These are phyloP conservation scores for Populus alba DNA, from an alignment of 345 rosid genomes.

Conservation along the genomic window DNA sequence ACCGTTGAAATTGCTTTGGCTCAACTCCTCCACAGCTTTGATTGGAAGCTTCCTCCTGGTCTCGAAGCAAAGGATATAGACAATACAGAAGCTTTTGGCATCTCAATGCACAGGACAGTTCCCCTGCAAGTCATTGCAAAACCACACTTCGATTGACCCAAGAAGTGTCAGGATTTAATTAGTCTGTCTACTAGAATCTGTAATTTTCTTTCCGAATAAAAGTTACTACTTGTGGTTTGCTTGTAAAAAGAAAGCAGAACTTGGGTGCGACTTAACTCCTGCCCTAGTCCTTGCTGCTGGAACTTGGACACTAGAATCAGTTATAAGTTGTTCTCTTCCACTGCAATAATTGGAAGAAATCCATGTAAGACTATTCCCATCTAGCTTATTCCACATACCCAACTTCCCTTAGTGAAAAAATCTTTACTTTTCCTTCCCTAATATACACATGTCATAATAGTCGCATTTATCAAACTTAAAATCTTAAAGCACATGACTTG, in stretches of 20 bases:
- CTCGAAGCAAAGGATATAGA: conserved; percentile 17
- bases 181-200: not conserved
- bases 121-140: conserved; percentile 22
- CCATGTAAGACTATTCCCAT: too few species aligned
- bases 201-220: not conserved
- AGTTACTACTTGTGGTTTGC: not conserved
- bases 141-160: conserved; percentile 1
- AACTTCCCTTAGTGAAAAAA: conserved; percentile 80
- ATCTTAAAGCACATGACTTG: conserved; percentile 8
- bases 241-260: not conserved
- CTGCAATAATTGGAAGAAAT: too few species aligned
- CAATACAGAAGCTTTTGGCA: conserved; percentile 28
- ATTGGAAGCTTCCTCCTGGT: conserved; percentile 25
- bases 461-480: conserved; percentile 8
- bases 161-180: not conserved
- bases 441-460: conserved; percentile 38
- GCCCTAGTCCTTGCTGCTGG: too few species aligned
- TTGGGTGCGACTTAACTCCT: too few species aligned
- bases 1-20: conserved; percentile 15
- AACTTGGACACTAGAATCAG: too few species aligned
- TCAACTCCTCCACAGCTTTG: conserved; percentile 22
- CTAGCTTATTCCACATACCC: conserved; percentile 45
- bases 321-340: too few species aligned
- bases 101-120: conserved; percentile 23
- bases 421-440: conserved; percentile 81